Conservation (phyloP, 1,284 basidiomycete genomes). For the Cutaneotrichosporon sp. region DNA sequence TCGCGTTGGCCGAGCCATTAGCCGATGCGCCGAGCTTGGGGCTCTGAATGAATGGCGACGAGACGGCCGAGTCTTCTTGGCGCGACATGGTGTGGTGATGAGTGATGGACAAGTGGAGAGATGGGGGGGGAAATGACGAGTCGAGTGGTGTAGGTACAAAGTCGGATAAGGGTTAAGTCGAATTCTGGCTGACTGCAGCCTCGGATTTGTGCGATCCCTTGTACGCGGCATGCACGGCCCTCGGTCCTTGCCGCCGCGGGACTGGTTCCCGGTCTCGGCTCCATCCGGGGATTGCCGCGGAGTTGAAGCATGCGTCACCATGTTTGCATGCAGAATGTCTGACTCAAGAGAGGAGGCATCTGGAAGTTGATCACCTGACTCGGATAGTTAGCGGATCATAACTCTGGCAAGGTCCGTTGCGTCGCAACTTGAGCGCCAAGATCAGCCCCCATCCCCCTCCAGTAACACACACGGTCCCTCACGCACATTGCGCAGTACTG, state of each 20-base stretch:
- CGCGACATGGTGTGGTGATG: constrained; percentile 1
- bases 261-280: not conserved
- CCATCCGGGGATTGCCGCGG: not conserved
- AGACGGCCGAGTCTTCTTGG: constrained; percentile 22
- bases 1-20: constrained; percentile 2
- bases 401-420: too few relatives aligned
- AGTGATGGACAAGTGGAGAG: not conserved
- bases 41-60: constrained; percentile 21
- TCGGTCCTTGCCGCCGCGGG: not conserved
- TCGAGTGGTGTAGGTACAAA: not conserved
- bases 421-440: too few relatives aligned
- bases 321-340: not conserved
- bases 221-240: not conserved
- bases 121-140: not conserved
- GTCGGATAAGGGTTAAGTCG: not conserved
- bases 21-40: constrained; percentile 9
- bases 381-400: too few relatives aligned
- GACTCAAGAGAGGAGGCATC: too few relatives aligned
- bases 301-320: not conserved
- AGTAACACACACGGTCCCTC: too few relatives aligned
- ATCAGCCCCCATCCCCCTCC: too few relatives aligned
- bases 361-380: not conserved
- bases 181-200: not conserved
- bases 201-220: not conserved
- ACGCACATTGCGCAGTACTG: too few relatives aligned